Evolutionary conservation across 352 stramenopile genomes (phyloP), one percentile per base, ranked within the genome.

Genomic region (Blastocystis sp.): DNA sequence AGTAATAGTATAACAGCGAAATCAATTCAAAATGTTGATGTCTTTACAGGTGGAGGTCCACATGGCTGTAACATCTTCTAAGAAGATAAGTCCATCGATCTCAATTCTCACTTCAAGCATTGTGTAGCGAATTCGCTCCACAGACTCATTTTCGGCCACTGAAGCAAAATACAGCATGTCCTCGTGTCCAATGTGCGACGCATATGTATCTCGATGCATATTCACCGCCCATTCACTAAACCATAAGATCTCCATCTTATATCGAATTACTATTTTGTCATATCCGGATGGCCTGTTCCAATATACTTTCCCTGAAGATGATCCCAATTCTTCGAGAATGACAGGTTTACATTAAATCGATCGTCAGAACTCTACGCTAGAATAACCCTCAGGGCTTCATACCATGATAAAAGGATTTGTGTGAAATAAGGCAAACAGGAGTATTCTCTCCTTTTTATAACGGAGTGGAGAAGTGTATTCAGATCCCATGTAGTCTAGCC

Each of bases 101-200:
- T 17, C 27, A 57, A 60, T 5, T 33, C 11, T 35, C 53, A 93
- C 92, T 90, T 98, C 94, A n/a, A 98, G 90, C 91, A 98, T 94
- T 80, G 95, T 92, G 90, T 93, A 93, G 68, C 94, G 93, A 53
- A 97, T 93, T 77, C 96, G 94, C 59, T 95, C 96, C 75, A 98
- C 92, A 33, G 94, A 95, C 91, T 98, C 95, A 91, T 98, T 98
- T 92, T 98, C 95, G 17, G 96, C 96, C 51, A 98, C 95, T 11
- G 78, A 89, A 9, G 96, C 95, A 91, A 98, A 98, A 92, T 98
- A 99, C 7, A 99, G 90, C 93, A 98, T 96, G 93, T 99, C 96
- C 89, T 95, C 95, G 91, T 99, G 96, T 35, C 96, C 96, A 35
- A 99, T 90, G 90, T 98, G 95, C 69, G 94, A 98, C 5, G 97